Percentiles rank a stretch among this genome's conserved stretches.
Evolutionary conservation across 768 basidiomycete genomes (phyloP).

Genomic region (Leccinum pellstonianum): DNA sequence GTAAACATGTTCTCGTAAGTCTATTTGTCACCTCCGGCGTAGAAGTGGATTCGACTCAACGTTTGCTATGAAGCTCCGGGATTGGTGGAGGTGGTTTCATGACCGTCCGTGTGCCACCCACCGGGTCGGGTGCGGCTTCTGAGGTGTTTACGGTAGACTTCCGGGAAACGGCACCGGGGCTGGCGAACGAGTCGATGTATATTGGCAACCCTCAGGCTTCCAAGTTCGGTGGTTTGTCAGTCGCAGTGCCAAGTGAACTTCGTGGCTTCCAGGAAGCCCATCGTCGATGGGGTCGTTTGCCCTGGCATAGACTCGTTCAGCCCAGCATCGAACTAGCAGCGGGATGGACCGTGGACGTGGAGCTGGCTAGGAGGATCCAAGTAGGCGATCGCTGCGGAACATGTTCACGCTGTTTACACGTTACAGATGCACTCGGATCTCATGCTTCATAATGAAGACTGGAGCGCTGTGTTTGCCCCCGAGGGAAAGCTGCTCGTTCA

Average conservation of each 20-base stretch:
- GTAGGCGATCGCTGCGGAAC: constrained; percentile 38
- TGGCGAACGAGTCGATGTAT: constrained; percentile 80
- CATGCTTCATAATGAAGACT: constrained; percentile 69
- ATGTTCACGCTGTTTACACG: not conserved
- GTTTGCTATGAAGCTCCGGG: constrained; percentile 51
- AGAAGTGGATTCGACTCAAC: not conserved
- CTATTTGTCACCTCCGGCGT: not conserved
- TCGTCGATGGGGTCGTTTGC: constrained; percentile 73
- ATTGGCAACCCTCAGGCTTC: constrained; percentile 49
- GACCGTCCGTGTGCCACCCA: constrained; percentile 73
- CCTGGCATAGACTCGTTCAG: constrained; percentile 75
- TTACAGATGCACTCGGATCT: constrained; percentile 46
- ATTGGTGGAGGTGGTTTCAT: constrained; percentile 90
- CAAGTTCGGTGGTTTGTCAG: constrained; percentile 73
- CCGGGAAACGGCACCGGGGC: constrained; percentile 79
- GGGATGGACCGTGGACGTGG: constrained; percentile 77
- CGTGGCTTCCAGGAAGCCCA: constrained; percentile 85
- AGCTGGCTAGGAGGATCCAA: constrained; percentile 71
- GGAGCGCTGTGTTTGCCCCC: constrained; percentile 83
- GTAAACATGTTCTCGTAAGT: constrained; percentile 90
- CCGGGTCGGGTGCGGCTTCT: constrained; percentile 40
- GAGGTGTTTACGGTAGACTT: constrained; percentile 80
- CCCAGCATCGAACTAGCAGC: constrained; percentile 73
- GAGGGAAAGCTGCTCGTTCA: constrained; percentile 64
- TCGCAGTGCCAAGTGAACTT: constrained; percentile 92